A percentile compares a stretch with the other conserved stretches of the same genome.
phyloP scores from a whole-genome alignment of 164 flowering plant genomes.

The Houttuynia cordata region DNA sequence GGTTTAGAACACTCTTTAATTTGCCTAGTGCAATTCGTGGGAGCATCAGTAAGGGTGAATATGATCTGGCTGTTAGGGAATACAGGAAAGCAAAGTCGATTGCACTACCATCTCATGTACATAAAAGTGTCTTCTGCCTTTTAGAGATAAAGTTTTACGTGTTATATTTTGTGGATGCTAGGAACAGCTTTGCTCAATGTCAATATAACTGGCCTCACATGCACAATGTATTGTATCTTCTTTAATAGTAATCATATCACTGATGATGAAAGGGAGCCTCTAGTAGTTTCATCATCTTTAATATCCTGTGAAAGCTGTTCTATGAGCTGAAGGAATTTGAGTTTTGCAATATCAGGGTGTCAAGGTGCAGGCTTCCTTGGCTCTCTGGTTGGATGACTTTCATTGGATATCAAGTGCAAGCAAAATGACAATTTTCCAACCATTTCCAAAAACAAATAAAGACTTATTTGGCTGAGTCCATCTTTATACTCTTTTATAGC shows the following conservation, averaged over 20 bases:
- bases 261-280: too few relatives aligned
- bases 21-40: constrained; percentile 94
- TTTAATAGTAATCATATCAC: too few relatives aligned
- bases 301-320: too few relatives aligned
- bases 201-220: too few relatives aligned
- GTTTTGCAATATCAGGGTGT: neutral
- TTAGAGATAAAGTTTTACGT: neutral
- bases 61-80: constrained; percentile 96
- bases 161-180: too few relatives aligned
- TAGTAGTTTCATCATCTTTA: too few relatives aligned
- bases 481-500: neutral
- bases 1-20: constrained; percentile 90
- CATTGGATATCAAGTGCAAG: neutral
- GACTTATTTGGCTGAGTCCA: neutral
- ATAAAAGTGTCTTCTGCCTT: constrained; percentile 2
- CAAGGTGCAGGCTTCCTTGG: neutral
- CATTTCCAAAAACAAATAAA: too few relatives aligned
- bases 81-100: constrained; percentile 98
- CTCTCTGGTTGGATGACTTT: neutral
- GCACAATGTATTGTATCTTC: too few relatives aligned
- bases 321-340: neutral
- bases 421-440: neutral
- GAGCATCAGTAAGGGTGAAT: constrained; percentile 96
- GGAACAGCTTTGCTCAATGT: too few relatives aligned
- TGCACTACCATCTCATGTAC: constrained; percentile 94